Conservation (phyloP, 768 basidiomycete genomes). For the Podaxis sp. region DNA sequence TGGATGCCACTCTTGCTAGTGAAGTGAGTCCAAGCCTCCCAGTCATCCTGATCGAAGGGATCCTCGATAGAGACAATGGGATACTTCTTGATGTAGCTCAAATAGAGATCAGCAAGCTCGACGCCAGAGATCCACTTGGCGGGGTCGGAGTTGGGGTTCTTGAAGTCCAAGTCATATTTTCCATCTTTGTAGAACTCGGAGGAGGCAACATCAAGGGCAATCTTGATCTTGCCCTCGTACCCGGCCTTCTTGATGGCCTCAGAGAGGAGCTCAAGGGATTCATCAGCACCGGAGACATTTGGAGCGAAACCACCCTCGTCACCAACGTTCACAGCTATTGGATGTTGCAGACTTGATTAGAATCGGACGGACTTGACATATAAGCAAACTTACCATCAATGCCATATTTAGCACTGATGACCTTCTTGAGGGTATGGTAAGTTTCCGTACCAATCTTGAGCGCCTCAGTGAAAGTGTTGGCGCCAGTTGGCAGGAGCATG, state of each 20-base stretch:
- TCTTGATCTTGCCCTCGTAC: constrained; percentile 98
- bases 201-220: constrained; percentile 96
- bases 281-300: constrained; percentile 95
- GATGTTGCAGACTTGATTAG: constrained; percentile 19
- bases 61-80: constrained; percentile 96
- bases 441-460: constrained; percentile 99
- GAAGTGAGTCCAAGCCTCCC: constrained; percentile 97
- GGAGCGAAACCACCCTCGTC: constrained; percentile 99
- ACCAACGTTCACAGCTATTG: constrained; percentile 93
- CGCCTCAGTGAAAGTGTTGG: constrained; percentile 88
- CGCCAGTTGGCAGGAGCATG: constrained; percentile 98
- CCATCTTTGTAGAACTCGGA: constrained; percentile 99
- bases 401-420: constrained; percentile 98
- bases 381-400: constrained; percentile 74
- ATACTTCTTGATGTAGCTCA: constrained; percentile 86
- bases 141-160: constrained; percentile 99
- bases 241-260: constrained; percentile 99
- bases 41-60: constrained; percentile 99
- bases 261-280: constrained; percentile 91
- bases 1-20: constrained; percentile 78
- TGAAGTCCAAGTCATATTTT: constrained; percentile 98
- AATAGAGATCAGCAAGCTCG: constrained; percentile 92
- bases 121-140: constrained; percentile 93
- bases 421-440: constrained; percentile 98
- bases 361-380: constrained; percentile 4